A percentile compares a stretch with the other conserved stretches of the same genome.
phyloP scores from a whole-genome alignment of 179 eudicot genomes.

The Pouteria campechiana region DNA sequence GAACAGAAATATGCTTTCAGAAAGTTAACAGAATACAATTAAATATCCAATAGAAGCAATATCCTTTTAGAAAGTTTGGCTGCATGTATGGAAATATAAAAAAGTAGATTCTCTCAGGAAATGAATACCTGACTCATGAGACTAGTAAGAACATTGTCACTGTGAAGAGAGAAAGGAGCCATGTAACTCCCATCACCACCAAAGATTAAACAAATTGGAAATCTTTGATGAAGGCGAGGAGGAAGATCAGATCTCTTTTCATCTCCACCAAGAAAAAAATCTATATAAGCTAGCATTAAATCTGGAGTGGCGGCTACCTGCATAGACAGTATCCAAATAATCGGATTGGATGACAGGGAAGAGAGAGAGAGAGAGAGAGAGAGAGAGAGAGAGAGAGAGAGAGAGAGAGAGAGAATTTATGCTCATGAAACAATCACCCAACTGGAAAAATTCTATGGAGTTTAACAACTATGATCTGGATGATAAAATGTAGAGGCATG shows the following conservation, averaged over 20 bases:
- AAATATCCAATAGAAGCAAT: not conserved
- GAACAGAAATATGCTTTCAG: not conserved
- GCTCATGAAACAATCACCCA: too few relatives aligned
- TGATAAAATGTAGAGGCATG: not conserved
- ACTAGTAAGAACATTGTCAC: constrained; percentile 87
- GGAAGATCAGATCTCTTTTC: constrained; percentile 96
- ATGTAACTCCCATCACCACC: constrained; percentile 98
- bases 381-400: too few relatives aligned
- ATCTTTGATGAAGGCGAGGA: constrained; percentile 67
- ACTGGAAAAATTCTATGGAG: too few relatives aligned
- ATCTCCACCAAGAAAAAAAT: constrained; percentile 98
- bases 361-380: not conserved
- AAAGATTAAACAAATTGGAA: constrained; percentile 73
- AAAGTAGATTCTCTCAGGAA: not conserved
- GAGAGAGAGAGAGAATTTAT: too few relatives aligned
- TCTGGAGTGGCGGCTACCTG: constrained; percentile 98
- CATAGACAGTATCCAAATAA: too few relatives aligned
- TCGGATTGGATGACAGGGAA: too few relatives aligned
- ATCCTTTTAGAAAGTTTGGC: not conserved
- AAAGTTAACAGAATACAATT: too few relatives aligned
- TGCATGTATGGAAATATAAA: not conserved
- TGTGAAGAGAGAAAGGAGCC: constrained; percentile 89
- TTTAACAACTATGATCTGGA: too few relatives aligned
- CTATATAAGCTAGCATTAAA: constrained; percentile 86
- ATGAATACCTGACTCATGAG: constrained; percentile 84